Percentiles rank a stretch among this genome's conserved stretches.
phyloP scores from a whole-genome alignment of 2,329 filamentous ascomycete genomes.

The Verticillium albo-atrum region DNA sequence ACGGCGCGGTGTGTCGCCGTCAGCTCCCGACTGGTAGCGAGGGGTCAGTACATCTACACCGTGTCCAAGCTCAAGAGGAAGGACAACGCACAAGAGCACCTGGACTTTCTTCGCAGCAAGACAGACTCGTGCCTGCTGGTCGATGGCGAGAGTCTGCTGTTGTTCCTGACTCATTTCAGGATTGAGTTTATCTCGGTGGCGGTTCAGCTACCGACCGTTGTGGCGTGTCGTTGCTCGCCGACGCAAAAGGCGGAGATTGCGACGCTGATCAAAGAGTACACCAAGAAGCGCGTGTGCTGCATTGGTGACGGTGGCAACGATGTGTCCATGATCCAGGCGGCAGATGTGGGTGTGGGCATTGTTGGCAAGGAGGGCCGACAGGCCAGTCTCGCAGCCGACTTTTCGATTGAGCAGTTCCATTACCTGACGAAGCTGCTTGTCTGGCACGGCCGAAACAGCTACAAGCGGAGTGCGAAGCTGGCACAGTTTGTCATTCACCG shows the following conservation, averaged over 20 bases:
- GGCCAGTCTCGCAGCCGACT: slow-evolving; percentile 91
- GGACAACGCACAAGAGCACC: slow-evolving; percentile 78
- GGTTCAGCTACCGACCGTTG: slow-evolving; percentile 82
- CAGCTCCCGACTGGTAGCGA: slow-evolving; percentile 85
- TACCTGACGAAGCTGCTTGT: slow-evolving; percentile 96
- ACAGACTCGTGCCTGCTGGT: slow-evolving; percentile 85
- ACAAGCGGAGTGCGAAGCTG: slow-evolving; percentile 92
- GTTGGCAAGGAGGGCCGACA: slow-evolving; percentile 97
- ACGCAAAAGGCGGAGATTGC: slow-evolving; percentile 96
- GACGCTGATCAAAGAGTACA: slow-evolving; percentile 81
- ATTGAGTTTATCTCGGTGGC: slow-evolving; percentile 84
- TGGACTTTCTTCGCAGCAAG: slow-evolving; percentile 85
- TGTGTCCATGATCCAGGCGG: slow-evolving; percentile 98
- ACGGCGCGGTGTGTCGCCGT: slow-evolving; percentile 95
- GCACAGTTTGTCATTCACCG: slow-evolving; percentile 98
- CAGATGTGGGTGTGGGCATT: slow-evolving; percentile 95
- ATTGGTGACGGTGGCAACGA: slow-evolving; percentile 98
- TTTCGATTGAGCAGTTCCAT: slow-evolving; percentile 92
- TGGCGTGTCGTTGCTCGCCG: slow-evolving; percentile 93
- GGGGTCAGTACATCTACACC: slow-evolving; percentile 94
- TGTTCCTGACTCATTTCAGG: slow-evolving; percentile 80
- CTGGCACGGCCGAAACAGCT: slow-evolving; percentile 96
- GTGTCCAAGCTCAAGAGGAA: slow-evolving; percentile 81
- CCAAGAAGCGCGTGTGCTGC: slow-evolving; percentile 92
- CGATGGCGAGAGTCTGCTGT: slow-evolving; percentile 82